Conservation (phyloP, 352 stramenopile species). For the Pythium brassicae region DNA sequence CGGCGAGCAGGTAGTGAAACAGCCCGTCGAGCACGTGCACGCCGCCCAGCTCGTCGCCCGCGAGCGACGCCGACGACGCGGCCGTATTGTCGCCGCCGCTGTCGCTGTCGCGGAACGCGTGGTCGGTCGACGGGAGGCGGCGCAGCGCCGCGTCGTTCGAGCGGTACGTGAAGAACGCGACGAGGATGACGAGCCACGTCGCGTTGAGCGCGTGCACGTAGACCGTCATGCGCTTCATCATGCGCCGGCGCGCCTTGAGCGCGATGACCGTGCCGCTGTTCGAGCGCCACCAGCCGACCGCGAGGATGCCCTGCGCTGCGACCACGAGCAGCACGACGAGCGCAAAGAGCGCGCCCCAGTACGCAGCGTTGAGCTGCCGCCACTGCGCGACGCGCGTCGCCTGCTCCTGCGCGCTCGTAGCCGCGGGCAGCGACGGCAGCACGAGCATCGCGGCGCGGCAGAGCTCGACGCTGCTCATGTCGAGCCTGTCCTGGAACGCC, state of each 20-base stretch:
- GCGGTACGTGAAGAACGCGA: conserved; percentile 61
- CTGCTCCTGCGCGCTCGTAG: conserved; percentile 19
- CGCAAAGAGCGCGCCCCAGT: conserved; percentile 50
- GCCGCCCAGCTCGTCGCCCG: not conserved
- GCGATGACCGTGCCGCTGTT: conserved; percentile 73
- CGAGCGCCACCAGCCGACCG: conserved; percentile 70
- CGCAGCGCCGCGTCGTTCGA: conserved; percentile 33
- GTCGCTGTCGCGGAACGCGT: not conserved
- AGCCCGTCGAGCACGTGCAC: conserved; percentile 39
- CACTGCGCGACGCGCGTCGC: conserved; percentile 35
- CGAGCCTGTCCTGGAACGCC: conserved; percentile 25
- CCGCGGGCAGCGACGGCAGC: conserved; percentile 38
- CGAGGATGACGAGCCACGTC: conserved; percentile 56
- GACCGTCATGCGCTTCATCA: conserved; percentile 73
- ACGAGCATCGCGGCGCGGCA: conserved; percentile 44
- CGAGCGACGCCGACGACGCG: not conserved
- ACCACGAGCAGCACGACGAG: conserved; percentile 61
- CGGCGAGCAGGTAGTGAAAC: conserved; percentile 58
- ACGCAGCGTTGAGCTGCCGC: conserved; percentile 54
- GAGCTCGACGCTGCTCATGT: conserved; percentile 42
- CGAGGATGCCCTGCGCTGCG: conserved; percentile 49
- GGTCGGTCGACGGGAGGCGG: conserved; percentile 24
- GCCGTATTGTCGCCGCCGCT: too few species aligned
- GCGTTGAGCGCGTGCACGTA: conserved; percentile 69
- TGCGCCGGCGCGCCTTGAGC: conserved; percentile 53